Evolutionary conservation across 164 flowering plant genomes (phyloP).

Genomic region (Vitis rupestris): DNA sequence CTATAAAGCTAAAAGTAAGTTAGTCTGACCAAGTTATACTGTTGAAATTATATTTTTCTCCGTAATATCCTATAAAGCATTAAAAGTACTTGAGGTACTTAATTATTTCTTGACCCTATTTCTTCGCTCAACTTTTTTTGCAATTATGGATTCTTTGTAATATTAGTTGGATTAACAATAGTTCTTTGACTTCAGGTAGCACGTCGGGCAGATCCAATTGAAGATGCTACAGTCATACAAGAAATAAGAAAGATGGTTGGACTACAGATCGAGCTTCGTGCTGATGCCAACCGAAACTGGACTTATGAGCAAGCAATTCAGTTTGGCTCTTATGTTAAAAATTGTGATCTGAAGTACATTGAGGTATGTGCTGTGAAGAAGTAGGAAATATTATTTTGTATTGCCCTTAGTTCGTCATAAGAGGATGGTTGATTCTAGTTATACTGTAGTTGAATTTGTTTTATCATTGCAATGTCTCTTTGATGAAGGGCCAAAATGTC

Average conservation of each 20-base stretch:
- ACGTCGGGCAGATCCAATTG: constrained; percentile 59
- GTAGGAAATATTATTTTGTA: background rate
- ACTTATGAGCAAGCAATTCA: constrained; percentile 66
- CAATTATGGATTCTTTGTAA: background rate
- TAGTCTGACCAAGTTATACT: background rate
- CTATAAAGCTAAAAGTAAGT: constrained; percentile 82
- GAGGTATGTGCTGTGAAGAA: constrained; percentile 51
- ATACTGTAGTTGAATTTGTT: background rate
- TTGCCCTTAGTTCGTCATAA: background rate
- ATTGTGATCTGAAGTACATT: constrained; percentile 70
- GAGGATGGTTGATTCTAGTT: background rate
- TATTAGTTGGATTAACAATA: background rate
- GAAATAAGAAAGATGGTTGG: constrained; percentile 76
- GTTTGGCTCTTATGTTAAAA: constrained; percentile 61
- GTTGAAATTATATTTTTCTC: background rate
- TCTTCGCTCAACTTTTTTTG: background rate
- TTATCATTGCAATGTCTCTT: too few species aligned
- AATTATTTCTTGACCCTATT: background rate
- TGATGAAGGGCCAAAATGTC: too few species aligned
- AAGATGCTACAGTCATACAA: constrained; percentile 71
- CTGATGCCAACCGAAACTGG: constrained; percentile 92
- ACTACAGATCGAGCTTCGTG: constrained; percentile 56
- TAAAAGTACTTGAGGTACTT: background rate
- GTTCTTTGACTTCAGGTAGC: constrained; percentile 58
- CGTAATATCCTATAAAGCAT: background rate